These are phyloP conservation scores for Mucor circinelloides DNA, from an alignment of 371 early-diverging fungal species.

Conservation along the genomic window DNA sequence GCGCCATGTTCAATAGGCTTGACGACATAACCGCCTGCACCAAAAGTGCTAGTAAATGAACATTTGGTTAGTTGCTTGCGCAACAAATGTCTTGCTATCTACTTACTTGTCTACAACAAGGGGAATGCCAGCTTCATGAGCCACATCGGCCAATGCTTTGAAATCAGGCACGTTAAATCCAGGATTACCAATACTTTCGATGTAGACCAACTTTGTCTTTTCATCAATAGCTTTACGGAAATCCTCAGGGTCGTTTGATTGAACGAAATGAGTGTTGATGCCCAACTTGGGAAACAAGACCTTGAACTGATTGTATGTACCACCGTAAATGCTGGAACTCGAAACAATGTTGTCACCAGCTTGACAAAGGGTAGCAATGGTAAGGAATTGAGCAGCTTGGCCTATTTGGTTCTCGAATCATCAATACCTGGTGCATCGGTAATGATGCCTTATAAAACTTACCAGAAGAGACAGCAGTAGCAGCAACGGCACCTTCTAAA, in stretches of 20 bases:
- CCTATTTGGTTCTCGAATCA: constrained; percentile 34
- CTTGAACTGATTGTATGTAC: constrained; percentile 90
- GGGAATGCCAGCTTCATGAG: constrained; percentile 84
- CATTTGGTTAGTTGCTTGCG: not conserved
- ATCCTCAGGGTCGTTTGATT: constrained; percentile 65
- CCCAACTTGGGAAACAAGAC: constrained; percentile 81
- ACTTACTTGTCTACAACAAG: constrained; percentile 84
- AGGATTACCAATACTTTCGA: constrained; percentile 91
- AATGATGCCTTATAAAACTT: not conserved
- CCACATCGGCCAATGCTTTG: constrained; percentile 72
- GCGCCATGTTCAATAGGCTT: constrained; percentile 89
- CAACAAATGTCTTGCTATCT: not conserved
- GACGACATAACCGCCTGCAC: constrained; percentile 86
- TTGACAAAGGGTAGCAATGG: constrained; percentile 73
- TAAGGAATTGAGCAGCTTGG: constrained; percentile 85
- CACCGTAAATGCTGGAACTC: constrained; percentile 80
- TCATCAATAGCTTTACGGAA: constrained; percentile 78
- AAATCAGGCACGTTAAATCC: constrained; percentile 85
- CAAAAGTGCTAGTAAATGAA: constrained; percentile 85
- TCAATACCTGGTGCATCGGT: not conserved
- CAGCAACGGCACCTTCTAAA: constrained; percentile 80
- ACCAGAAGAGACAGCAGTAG: constrained; percentile 55
- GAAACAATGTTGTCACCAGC: constrained; percentile 86
- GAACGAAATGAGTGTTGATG: constrained; percentile 75
- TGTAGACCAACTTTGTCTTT: constrained; percentile 82